Evolutionary conservation across 2,329 filamentous ascomycete species (phyloP).

Genomic region (Penicillium sp.): DNA sequence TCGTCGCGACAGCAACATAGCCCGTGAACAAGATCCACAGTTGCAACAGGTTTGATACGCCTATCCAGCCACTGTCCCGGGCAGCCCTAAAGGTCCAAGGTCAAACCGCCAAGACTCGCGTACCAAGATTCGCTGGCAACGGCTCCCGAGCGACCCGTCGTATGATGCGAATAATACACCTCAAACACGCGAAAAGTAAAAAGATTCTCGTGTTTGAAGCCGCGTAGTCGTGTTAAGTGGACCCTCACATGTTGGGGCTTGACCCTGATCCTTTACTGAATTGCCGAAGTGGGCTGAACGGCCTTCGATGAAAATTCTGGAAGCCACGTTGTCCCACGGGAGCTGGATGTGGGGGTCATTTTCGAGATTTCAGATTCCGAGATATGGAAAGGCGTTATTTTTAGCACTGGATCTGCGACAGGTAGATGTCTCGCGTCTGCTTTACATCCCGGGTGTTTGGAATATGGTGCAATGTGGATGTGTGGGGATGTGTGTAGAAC

Average conservation of each 20-base stretch:
- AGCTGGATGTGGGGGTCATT: neutral
- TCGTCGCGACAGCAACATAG: slow-evolving; percentile 1
- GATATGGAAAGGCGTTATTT: slow-evolving; percentile 15
- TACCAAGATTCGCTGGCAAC: neutral
- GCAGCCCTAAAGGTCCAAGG: neutral
- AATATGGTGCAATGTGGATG: neutral
- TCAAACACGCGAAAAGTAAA: neutral
- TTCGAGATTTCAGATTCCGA: neutral
- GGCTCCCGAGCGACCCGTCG: neutral
- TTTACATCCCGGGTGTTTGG: neutral
- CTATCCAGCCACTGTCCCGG: neutral
- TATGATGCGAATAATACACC: neutral
- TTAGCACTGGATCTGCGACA: slow-evolving; percentile 20
- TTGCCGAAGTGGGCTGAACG: slow-evolving; percentile 1
- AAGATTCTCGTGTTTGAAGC: neutral
- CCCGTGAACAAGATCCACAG: neutral
- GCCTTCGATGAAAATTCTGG: slow-evolving; percentile 25
- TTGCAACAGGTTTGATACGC: neutral
- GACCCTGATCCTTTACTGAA: neutral
- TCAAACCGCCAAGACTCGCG: slow-evolving; percentile 1
- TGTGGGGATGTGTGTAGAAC: neutral
- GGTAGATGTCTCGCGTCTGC: neutral
- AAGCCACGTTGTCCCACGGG: slow-evolving; percentile 19
- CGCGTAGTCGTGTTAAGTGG: neutral
- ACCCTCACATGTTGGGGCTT: neutral